Evolutionary conservation across 768 basidiomycete genomes (phyloP).

Genomic region (Pulveroboletus frians): DNA sequence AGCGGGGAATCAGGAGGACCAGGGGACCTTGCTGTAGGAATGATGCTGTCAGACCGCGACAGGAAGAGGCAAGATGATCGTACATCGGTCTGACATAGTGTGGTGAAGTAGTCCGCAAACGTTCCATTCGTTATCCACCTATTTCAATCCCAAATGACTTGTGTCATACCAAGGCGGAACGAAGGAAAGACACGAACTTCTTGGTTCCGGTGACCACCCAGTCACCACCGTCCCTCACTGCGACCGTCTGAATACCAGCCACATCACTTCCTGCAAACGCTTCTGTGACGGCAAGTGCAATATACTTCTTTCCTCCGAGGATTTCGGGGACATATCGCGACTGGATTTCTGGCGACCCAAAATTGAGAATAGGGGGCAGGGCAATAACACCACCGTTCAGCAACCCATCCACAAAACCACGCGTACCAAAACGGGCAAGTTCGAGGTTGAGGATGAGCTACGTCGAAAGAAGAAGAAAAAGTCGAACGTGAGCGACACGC

Average conservation of each 20-base stretch:
- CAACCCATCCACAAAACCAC: slow-evolving; percentile 85
- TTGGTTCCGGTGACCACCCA: slow-evolving; percentile 94
- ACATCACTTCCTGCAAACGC: slow-evolving; percentile 92
- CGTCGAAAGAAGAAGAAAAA: background rate
- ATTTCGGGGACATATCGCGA: slow-evolving; percentile 69
- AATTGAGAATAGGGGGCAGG: slow-evolving; percentile 88
- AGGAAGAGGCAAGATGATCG: slow-evolving; percentile 3
- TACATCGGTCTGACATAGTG: slow-evolving; percentile 68
- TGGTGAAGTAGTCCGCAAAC: slow-evolving; percentile 82
- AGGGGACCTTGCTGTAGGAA: slow-evolving; percentile 57
- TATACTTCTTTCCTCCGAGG: slow-evolving; percentile 73
- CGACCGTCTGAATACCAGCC: slow-evolving; percentile 77
- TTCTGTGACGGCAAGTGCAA: slow-evolving; percentile 88
- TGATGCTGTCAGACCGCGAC: slow-evolving; percentile 1
- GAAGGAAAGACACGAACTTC: slow-evolving; percentile 48
- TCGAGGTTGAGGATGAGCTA: slow-evolving; percentile 80
- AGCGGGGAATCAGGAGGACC: slow-evolving; percentile 70
- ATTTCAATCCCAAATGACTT: slow-evolving; percentile 11
- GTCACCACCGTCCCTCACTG: slow-evolving; percentile 75
- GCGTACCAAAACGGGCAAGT: slow-evolving; percentile 74
- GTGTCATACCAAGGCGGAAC: background rate
- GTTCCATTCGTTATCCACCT: slow-evolving; percentile 91
- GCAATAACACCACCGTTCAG: slow-evolving; percentile 80
- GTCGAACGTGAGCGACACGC: background rate
- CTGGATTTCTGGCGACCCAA: slow-evolving; percentile 69